Base-by-base conservation (phyloP, 352 stramenopile genomes). In the Pythium folliculosum region DNA sequence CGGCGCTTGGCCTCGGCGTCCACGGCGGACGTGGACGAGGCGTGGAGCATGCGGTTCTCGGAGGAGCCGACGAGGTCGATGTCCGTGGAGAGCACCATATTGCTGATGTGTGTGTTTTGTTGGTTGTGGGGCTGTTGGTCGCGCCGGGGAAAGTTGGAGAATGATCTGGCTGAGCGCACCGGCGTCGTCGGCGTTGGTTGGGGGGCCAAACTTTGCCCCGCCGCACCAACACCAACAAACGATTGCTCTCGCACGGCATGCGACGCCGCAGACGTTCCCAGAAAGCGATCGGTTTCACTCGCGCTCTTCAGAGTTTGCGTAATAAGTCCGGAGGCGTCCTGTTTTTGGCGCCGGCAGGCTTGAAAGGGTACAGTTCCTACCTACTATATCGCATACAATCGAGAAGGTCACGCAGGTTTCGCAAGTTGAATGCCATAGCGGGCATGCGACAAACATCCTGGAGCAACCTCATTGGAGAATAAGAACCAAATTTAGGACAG, bases 1-100 rank as follows among this genome's bases (percentile, higher is more conserved):
- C 47, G 23, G 37, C 78, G 69, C 23, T 82, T 84, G 53, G 71
- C 73, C 21, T 83, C 80, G 45, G 70, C 68, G 55, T 80, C 68
- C 0, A 77, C 65, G 22, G 27, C 12, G 22, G 12, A 38, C 3
- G 43, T 27, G 6, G 38, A n/a, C 22, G 57, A 59, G 2, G 68
- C 53, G 44, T 61, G 61, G 25, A 74, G 61, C 62, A 70, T 82
- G 48, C 77, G 79, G 54, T 53, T 48, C 51, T 71, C 70, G 10
- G 45, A 58, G 37, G 57, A 22, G 57, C 73, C 71, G 25, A 81
- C 76, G 63, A 89, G 69, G 19, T 65, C 58, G 10, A 57, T 65
- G 22, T 65, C 58, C 9, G 58, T 57, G n/a, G 58, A 65, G 47
- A 65, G 58, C 45, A 65, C 58, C 58, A 65, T 65, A 19, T 17